phyloP scores from a whole-genome alignment of 1,284 basidiomycete species.

The Ustilago nuda region DNA sequence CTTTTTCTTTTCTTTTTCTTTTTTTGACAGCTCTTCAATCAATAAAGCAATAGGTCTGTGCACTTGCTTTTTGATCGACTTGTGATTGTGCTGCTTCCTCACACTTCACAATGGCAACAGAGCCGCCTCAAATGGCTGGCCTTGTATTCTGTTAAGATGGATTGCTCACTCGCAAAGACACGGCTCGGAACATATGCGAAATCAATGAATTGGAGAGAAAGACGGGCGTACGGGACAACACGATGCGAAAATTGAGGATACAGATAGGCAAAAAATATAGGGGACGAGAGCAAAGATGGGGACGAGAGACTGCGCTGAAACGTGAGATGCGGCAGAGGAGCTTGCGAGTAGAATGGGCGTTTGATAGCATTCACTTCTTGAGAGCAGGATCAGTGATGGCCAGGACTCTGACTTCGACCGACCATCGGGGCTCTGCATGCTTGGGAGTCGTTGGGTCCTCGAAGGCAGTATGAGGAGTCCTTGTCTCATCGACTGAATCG shows the following conservation, averaged over 20 bases:
- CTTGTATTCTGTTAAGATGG: too few relatives aligned
- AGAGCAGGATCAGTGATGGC: slow-evolving; percentile 47
- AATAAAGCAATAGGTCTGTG: too few relatives aligned
- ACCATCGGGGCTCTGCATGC: slow-evolving; percentile 55
- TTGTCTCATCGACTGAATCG: slow-evolving; percentile 62
- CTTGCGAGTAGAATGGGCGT: too few relatives aligned
- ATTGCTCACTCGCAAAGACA: too few relatives aligned
- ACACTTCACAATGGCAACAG: too few relatives aligned
- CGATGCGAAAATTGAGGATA: background rate
- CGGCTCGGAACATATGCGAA: too few relatives aligned
- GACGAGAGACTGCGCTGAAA: background rate
- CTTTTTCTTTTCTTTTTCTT: too few relatives aligned
- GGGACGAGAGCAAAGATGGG: background rate
- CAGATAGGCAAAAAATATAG: background rate
- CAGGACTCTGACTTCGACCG: slow-evolving; percentile 57
- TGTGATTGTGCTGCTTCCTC: too few relatives aligned
- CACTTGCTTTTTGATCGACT: too few relatives aligned
- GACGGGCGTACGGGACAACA: background rate
- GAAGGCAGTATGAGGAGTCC: slow-evolving; percentile 63
- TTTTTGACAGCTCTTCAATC: too few relatives aligned
- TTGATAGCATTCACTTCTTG: slow-evolving; percentile 6
- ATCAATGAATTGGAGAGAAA: too few relatives aligned
- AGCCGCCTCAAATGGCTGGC: too few relatives aligned
- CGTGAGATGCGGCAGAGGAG: background rate
- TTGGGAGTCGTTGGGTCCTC: slow-evolving; percentile 45